phyloP scores from a whole-genome alignment of 768 basidiomycete species.

The Tylopilus intermedius region DNA sequence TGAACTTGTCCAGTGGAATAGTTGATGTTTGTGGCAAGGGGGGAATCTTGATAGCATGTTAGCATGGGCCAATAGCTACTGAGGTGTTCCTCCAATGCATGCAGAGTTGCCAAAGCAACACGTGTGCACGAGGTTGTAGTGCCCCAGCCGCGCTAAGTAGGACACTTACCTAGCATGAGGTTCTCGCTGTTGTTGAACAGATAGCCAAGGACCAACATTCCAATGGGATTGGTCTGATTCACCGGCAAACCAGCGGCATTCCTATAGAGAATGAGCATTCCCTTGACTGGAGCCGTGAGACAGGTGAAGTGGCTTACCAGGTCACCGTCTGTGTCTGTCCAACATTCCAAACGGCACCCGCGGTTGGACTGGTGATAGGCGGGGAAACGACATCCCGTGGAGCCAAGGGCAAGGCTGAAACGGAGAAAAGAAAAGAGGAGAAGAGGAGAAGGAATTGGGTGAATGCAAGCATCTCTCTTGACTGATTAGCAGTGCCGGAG shows the following conservation, averaged over 20 bases:
- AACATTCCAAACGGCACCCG: slow-evolving; percentile 40
- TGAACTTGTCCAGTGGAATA: slow-evolving; percentile 30
- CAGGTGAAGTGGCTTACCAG: slow-evolving; percentile 34
- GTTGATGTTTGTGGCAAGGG: slow-evolving; percentile 32
- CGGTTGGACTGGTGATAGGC: slow-evolving; percentile 41
- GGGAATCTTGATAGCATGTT: slow-evolving; percentile 22
- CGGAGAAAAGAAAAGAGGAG: slow-evolving; percentile 15
- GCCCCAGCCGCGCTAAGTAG: background rate
- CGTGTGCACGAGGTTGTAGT: background rate
- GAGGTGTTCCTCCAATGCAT: background rate
- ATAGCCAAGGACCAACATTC: slow-evolving; percentile 29
- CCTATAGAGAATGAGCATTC: slow-evolving; percentile 30
- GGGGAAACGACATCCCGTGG: slow-evolving; percentile 46
- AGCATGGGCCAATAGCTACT: slow-evolving; percentile 2
- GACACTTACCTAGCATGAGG: slow-evolving; percentile 27
- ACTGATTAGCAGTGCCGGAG: slow-evolving; percentile 2
- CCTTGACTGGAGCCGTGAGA: slow-evolving; percentile 20
- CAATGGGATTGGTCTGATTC: slow-evolving; percentile 27
- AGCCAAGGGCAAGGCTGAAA: slow-evolving; percentile 31
- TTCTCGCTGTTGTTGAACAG: slow-evolving; percentile 27
- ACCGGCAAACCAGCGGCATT: slow-evolving; percentile 21
- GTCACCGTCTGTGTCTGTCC: slow-evolving; percentile 45
- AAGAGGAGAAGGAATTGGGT: slow-evolving; percentile 19
- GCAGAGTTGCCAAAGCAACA: background rate
- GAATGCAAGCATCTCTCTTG: slow-evolving; percentile 19